Evolutionary conservation across 306 rosid species (phyloP).

Genomic region (Glycine tomentella): DNA sequence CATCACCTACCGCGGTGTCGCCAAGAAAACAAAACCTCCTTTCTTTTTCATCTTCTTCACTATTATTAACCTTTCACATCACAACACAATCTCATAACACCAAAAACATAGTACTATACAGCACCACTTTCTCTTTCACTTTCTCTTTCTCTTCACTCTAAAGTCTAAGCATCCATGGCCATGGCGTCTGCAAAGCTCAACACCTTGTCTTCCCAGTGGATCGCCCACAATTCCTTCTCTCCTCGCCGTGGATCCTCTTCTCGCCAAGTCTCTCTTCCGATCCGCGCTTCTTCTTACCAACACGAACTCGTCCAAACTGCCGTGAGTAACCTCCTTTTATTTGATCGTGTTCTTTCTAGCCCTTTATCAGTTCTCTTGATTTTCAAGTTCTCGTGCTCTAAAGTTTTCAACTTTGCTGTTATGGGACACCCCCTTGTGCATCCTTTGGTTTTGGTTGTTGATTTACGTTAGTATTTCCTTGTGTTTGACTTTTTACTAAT

Average conservation of each 20-base stretch:
- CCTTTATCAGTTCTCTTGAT: background rate
- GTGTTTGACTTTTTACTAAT: slow-evolving; percentile 23
- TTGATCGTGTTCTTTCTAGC: background rate
- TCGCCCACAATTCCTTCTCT: slow-evolving; percentile 71
- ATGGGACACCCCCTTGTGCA: too few relatives aligned
- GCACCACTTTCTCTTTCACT: too few relatives aligned
- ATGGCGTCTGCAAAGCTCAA: slow-evolving; percentile 81
- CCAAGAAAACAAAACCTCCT: slow-evolving; percentile 14
- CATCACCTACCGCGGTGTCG: slow-evolving; percentile 40
- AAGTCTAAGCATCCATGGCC: slow-evolving; percentile 18
- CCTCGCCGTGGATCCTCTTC: slow-evolving; percentile 64
- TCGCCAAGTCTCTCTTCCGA: slow-evolving; percentile 71
- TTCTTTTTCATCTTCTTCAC: background rate
- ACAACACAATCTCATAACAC: too few relatives aligned
- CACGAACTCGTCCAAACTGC: slow-evolving; percentile 92
- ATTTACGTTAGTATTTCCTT: too few relatives aligned
- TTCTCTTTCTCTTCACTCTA: too few relatives aligned
- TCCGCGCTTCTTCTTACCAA: slow-evolving; percentile 85
- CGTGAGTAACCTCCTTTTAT: slow-evolving; percentile 53
- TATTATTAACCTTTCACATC: too few relatives aligned
- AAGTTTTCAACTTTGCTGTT: slow-evolving; percentile 24
- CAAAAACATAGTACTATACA: too few relatives aligned
- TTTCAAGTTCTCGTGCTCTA: background rate
- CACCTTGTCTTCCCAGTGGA: slow-evolving; percentile 75
- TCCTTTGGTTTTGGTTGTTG: too few relatives aligned